Base-by-base conservation (phyloP, 345 rosid species). In the Reutealis trisperma region DNA sequence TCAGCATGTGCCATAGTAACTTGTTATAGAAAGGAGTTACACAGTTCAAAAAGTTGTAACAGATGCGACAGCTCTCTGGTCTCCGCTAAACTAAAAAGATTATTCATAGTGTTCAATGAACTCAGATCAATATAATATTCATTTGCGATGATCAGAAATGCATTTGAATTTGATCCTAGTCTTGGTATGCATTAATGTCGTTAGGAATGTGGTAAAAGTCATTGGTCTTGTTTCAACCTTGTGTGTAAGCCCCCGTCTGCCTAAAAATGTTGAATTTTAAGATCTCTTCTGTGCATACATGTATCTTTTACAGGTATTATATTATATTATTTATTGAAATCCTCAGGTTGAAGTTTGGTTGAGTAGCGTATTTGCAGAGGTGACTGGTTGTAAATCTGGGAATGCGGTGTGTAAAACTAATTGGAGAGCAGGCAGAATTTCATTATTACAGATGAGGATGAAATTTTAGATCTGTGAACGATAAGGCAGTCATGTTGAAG, bases 1-100 rank as follows among this genome's bases (percentile, higher is more conserved):
- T 30, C 66, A 54, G 25, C n/a, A 22, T 72, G 81, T 78, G 74
- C 61, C 45, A 54, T 64, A 71, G 71, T 71, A 27, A 55, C 19
- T 49, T 49, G 24, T 45, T 37, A 4, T 62, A 62, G 52, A 71
- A 58, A 51, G 61, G 57, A 62, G 63, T n/a, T 54, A 1, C 18
- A 13, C 63, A 11, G 74, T 62, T 32, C 37, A 52, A 37, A 14
- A 69, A 30, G 62, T 62, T 49, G 34, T 69, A 49, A 34, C 59
- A 67, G 73, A 30, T 59, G 68, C 30, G 67, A 64, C 52, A 54
- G 8, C 59, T 37, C 54, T 0, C 21, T 34, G 15, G 12, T 41
- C 67, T 19, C 10, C 10, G n/a, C 30, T 15, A 1, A 8, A 55
- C 30, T 15, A n/a, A n/a, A 24, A 15, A 54, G 22, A 2, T 44